Conservation (phyloP, 176 grass and related monocot genomes). For the Metroxylon sagu region DNA sequence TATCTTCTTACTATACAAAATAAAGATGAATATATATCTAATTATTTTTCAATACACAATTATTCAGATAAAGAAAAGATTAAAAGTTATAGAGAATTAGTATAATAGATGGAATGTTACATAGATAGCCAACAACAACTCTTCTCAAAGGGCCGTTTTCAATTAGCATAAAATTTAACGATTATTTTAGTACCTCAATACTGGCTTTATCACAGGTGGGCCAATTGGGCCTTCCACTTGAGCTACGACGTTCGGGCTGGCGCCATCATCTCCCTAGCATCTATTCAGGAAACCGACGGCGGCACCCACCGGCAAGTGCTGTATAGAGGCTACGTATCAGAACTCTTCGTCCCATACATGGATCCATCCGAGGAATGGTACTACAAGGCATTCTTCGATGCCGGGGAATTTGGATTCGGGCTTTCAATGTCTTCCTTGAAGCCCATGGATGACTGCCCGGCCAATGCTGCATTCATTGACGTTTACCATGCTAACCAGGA, state of each 20-base stretch:
- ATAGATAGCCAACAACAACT: too few species aligned
- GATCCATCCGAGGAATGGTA: conserved; percentile 79
- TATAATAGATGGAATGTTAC: too few species aligned
- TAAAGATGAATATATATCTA: too few species aligned
- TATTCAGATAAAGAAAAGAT: too few species aligned
- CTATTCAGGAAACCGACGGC: conserved; percentile 36
- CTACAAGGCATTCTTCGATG: conserved; percentile 71
- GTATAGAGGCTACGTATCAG: conserved; percentile 64
- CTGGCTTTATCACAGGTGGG: conserved; percentile 33
- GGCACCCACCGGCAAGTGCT: conserved; percentile 38
- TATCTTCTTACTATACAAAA: too few species aligned
- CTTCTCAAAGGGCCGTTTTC: too few species aligned
- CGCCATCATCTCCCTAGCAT: conserved; percentile 55
- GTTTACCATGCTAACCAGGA: conserved; percentile 42
- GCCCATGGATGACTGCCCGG: conserved; percentile 48
- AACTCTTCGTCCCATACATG: conserved; percentile 87
- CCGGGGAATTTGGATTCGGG: conserved; percentile 56
- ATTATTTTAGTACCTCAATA: too few species aligned
- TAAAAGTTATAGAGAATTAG: too few species aligned
- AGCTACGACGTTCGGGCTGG: conserved; percentile 64
- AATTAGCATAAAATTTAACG: too few species aligned
- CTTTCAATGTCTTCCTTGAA: conserved; percentile 40
- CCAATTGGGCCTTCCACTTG: conserved; percentile 75
- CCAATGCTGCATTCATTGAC: conserved; percentile 48
- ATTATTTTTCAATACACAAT: too few species aligned